Conservation (phyloP, 139 green algal genomes). For the Astrephomene gubernaculifera region DNA sequence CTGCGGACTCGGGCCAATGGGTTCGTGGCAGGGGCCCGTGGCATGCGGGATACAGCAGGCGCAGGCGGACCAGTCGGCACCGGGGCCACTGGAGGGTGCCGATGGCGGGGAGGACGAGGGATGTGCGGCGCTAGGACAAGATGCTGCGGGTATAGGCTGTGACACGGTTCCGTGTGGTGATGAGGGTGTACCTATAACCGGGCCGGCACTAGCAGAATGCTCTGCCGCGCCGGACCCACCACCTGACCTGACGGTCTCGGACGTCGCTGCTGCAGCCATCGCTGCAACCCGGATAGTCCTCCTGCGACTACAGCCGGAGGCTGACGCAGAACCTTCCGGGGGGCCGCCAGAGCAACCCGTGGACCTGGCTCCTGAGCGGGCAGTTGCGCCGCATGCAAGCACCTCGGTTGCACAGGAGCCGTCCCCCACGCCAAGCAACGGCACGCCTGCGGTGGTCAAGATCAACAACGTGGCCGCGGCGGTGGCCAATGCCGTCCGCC, state of each 20-base stretch:
- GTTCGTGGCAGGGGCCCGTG: no score
- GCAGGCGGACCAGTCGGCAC: no score
- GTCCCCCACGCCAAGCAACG: not conserved
- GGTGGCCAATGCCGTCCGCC: not conserved
- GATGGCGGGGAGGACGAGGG: no score
- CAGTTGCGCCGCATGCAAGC: not conserved
- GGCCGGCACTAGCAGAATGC: no score
- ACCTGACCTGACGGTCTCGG: not conserved
- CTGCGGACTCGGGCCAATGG: no score
- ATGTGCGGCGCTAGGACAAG: no score
- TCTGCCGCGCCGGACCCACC: not conserved
- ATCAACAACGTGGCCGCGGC: constrained; percentile 23
- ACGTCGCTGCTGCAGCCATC: not conserved
- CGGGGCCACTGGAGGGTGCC: no score
- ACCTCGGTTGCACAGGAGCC: not conserved
- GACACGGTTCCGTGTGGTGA: no score
- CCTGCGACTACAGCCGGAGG: not conserved
- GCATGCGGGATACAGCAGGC: no score
- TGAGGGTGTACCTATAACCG: no score
- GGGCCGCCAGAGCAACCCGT: no score
- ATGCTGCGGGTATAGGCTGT: no score
- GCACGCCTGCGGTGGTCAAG: constrained; percentile 13
- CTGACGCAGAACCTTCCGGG: not conserved
- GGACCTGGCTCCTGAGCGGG: not conserved
- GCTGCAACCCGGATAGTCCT: not conserved